Conservation (phyloP, 257 asterid species). For the Pogostemon cablin region DNA sequence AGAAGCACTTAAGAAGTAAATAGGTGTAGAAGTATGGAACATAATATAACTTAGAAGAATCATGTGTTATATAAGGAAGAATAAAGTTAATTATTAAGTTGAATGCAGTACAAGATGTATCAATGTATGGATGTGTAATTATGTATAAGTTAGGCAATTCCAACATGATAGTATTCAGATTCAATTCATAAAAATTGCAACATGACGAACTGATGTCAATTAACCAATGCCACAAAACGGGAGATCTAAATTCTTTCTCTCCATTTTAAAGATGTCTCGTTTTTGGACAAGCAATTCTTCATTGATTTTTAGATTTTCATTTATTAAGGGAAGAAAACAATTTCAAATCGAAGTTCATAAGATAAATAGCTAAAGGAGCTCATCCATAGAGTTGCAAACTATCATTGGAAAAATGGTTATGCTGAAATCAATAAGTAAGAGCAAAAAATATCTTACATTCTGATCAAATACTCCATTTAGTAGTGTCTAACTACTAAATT, state of each 20-base stretch:
- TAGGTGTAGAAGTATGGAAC: no score
- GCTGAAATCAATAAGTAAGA: conserved; percentile 26
- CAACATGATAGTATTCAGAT: no score
- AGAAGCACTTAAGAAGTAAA: no score
- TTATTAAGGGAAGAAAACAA: not conserved
- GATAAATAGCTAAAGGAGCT: conserved; percentile 8
- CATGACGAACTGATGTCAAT: no score
- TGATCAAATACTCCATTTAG: conserved; percentile 25
- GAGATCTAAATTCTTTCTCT: not conserved
- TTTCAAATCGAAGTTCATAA: not conserved
- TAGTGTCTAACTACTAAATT: not conserved
- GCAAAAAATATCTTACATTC: conserved; percentile 34
- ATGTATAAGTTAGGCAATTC: no score
- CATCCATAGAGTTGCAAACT: conserved; percentile 1
- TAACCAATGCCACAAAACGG: no score
- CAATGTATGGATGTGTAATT: no score
- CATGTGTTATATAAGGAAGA: no score
- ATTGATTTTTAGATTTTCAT: not conserved
- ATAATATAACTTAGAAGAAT: no score
- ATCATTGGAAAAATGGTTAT: conserved; percentile 9
- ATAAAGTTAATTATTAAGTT: no score
- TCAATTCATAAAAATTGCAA: no score
- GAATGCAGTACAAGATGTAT: no score
- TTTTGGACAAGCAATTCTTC: conserved; percentile 3
- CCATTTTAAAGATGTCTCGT: not conserved